Percentiles rank a stretch among this genome's conserved stretches.
Evolutionary conservation across 345 rosid genomes (phyloP).

Genomic region (Dipteronia dyeriana): DNA sequence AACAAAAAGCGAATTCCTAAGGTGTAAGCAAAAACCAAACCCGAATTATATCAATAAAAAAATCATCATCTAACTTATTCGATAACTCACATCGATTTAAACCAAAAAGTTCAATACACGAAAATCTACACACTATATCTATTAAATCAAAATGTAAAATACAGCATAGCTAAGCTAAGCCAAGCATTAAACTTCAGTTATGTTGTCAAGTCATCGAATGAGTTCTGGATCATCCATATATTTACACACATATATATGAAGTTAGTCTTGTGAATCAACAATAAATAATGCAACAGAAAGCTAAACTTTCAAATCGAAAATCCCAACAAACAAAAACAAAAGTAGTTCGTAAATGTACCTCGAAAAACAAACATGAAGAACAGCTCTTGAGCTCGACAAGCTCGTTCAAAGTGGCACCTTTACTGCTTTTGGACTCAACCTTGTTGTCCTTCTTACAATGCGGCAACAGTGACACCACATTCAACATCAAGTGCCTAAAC

Average conservation of each 20-base stretch:
- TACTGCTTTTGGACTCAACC: constrained; percentile 77
- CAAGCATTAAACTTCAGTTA: not conserved
- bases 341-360: constrained; percentile 43
- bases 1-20: not conserved
- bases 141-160: not conserved
- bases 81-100: not conserved
- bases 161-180: no score
- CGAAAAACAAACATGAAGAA: constrained; percentile 86
- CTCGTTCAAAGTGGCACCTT: constrained; percentile 81
- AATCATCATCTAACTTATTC: not conserved
- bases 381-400: constrained; percentile 86
- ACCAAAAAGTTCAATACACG: not conserved
- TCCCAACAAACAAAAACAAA: not conserved
- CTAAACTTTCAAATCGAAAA: not conserved
- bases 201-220: no score
- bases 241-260: not conserved
- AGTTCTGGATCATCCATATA: no score
- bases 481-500: constrained; percentile 96
- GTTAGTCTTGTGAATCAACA: not conserved
- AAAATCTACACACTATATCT: not conserved
- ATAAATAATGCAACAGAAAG: not conserved
- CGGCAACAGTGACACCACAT: constrained; percentile 85
- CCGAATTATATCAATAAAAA: not conserved
- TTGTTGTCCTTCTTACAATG: constrained; percentile 96
- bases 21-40: not conserved